Evolutionary conservation across 2,329 filamentous ascomycete species (phyloP), one percentile per base, ranked within the genome.

Genomic region (Achaetomium macrosporum): DNA sequence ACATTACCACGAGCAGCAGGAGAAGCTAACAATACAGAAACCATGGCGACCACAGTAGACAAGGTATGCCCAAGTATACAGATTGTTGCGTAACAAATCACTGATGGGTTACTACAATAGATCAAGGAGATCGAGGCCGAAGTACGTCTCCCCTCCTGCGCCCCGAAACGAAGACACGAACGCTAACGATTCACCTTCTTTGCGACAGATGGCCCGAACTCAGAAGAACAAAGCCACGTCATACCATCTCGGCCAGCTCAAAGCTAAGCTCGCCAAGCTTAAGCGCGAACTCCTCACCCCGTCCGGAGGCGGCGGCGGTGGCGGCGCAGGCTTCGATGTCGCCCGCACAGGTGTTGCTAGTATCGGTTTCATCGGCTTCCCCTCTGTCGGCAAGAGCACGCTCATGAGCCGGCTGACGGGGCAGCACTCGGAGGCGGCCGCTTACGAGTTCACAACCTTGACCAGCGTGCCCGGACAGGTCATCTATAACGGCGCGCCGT

Each of bases 381-480:
- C 93, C 1, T 99, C 93, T 1, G 93, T 99, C 58, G 93, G 93
- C 57, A 99, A 99, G 76, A 96, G 90, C 80, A 99, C 93, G 47
- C 78, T 99, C 64, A 96, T 99, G 91, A 96, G 85, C 68, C 84
- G 78, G 66, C 74, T 99, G 68, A 99, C 93, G 41, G 93, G 93
- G 48, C 92, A 96, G 73, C 92, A 99, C 69, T 97, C 92, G 2
- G 93, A 99, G 77, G 92, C 84, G 51, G 93, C 93, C 16, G 93
- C 92, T 48, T 99, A 99, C 73, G 93, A 99, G 70, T 99, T 99
- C 76, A 99, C 93, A 60, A 99, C 93, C 50, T 79, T 99, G 69
- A 99, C 93, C 35, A 96, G 92, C 42, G 93, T 99, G 45, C 93
- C 93, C 40, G 93, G 93, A 50, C 93, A 97, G 75, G 90, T 99